These are phyloP conservation scores for Tylopilus plumbeoviolaceoides DNA, from an alignment of 768 basidiomycete species.

Conservation along the genomic window DNA sequence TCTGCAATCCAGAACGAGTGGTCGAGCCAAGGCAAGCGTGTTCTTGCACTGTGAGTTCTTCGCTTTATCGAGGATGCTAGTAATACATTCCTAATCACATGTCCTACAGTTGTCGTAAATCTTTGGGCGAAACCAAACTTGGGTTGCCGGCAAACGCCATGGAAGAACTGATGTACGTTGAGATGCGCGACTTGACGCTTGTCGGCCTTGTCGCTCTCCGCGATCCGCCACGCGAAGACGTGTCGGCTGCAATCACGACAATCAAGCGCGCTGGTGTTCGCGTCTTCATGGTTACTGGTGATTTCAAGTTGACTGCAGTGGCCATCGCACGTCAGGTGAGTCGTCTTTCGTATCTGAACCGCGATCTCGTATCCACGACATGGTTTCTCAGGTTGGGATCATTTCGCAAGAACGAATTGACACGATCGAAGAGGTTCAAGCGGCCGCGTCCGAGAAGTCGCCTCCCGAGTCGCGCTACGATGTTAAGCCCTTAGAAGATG, in stretches of 20 bases:
- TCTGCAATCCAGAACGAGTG: constrained; percentile 35
- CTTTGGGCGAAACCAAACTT: constrained; percentile 17
- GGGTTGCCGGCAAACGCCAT: constrained; percentile 22
- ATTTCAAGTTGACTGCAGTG: constrained; percentile 50
- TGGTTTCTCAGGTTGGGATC: constrained; percentile 37
- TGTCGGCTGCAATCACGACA: constrained; percentile 41
- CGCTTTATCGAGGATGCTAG: background rate
- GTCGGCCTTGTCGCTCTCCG: constrained; percentile 51
- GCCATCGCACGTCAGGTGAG: constrained; percentile 47
- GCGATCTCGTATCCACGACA: background rate
- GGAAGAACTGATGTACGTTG: constrained; percentile 39
- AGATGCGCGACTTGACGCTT: constrained; percentile 38
- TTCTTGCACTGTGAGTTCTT: constrained; percentile 40
- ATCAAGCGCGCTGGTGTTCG: constrained; percentile 50
- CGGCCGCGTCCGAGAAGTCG: constrained; percentile 11
- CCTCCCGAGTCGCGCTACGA: constrained; percentile 14
- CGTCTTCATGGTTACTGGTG: constrained; percentile 57
- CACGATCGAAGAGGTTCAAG: constrained; percentile 25
- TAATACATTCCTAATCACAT: background rate
- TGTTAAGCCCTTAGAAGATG: constrained; percentile 37
- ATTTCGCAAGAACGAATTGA: constrained; percentile 39
- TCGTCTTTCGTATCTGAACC: background rate
- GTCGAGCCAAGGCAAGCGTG: constrained; percentile 50
- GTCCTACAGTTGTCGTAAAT: constrained; percentile 28
- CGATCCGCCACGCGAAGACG: constrained; percentile 56